Conservation (phyloP, 164 flowering plant genomes). For the Annona squamosa region DNA sequence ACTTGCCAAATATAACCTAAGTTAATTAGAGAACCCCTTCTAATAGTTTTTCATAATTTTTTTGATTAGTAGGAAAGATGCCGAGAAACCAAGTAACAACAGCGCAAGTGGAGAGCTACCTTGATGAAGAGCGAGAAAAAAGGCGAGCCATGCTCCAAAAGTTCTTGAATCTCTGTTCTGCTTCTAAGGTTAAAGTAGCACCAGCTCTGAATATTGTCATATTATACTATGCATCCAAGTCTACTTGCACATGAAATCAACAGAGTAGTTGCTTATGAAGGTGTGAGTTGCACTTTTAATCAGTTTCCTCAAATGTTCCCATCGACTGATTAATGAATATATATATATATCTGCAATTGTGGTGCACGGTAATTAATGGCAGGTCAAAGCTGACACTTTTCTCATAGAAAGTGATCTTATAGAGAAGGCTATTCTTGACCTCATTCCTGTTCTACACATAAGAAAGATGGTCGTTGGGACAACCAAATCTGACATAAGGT, state of each 20-base stretch:
- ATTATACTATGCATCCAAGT: too few species aligned
- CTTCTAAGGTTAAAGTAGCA: slow-evolving; percentile 31
- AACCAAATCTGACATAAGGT: slow-evolving; percentile 44
- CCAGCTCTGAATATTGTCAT: background rate
- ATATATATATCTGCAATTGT: background rate
- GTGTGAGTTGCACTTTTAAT: background rate
- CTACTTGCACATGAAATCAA: too few species aligned
- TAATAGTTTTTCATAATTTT: background rate
- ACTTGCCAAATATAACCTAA: too few species aligned
- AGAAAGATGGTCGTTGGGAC: slow-evolving; percentile 55
- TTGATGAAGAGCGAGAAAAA: slow-evolving; percentile 51
- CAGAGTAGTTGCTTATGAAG: background rate
- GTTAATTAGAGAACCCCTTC: background rate
- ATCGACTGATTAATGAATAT: background rate
- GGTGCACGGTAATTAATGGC: slow-evolving; percentile 3
- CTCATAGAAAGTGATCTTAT: slow-evolving; percentile 59
- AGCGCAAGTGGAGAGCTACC: slow-evolving; percentile 36
- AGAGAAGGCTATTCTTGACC: slow-evolving; percentile 56
- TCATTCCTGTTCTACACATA: slow-evolving; percentile 66
- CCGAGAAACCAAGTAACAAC: slow-evolving; percentile 44
- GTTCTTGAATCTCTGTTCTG: slow-evolving; percentile 31
- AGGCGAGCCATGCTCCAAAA: slow-evolving; percentile 51
- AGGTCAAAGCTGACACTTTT: slow-evolving; percentile 66
- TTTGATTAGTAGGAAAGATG: slow-evolving; percentile 46
- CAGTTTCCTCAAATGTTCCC: background rate